Base-by-base conservation (phyloP, 1,284 basidiomycete genomes). In the Naganishia sp. region DNA sequence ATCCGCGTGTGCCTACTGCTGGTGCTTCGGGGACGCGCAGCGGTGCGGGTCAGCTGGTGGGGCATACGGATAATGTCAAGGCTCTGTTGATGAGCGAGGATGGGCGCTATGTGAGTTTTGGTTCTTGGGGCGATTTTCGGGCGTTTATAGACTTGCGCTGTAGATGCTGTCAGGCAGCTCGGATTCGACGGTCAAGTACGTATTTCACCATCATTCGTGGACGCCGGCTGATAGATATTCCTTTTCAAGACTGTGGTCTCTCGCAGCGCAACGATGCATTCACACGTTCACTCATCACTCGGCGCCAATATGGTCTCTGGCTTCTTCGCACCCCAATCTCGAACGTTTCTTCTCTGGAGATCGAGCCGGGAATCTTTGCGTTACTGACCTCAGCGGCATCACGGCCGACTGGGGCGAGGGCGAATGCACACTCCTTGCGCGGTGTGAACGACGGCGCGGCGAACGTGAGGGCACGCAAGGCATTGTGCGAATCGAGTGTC, bases 261-360 rank as follows among this genome's bases (percentile, higher is more conserved):
- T 98, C 13, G 88, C 90, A 23, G 84, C 84, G 11, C 94, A 97
- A 76, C 84, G 90, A 13, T 96, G 93, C 75, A 80, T 99, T 15
- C 93, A 99, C 74, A 99, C 95, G 0, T 99, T 98, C 80, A 90
- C 90, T 0, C 90, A 98, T 76, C 96, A 99, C 77, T 87, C 90
- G 17, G 92, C 94, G 67, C 94, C 92, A 18, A 93, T 99, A 41
- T 98, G 96, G 95, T 89, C 92, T 0, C 83, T 99, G 2, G 87
- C 86, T 75, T 95, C 93, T 2, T 84, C 86, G 0, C 92, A 98
- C 76, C 90, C 92, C 0, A 87, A 88, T 15, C 84, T 99, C 57
- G 90, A 95, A 75, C 83, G 88, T 1, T 99, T 99, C 82, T 97
- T 96, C 80, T 97, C 94, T 1, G 96, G 95, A 18, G 96, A 98